Evolutionary conservation across 2,329 filamentous ascomycete genomes (phyloP).

Genomic region (Aureobasidium pullulans): DNA sequence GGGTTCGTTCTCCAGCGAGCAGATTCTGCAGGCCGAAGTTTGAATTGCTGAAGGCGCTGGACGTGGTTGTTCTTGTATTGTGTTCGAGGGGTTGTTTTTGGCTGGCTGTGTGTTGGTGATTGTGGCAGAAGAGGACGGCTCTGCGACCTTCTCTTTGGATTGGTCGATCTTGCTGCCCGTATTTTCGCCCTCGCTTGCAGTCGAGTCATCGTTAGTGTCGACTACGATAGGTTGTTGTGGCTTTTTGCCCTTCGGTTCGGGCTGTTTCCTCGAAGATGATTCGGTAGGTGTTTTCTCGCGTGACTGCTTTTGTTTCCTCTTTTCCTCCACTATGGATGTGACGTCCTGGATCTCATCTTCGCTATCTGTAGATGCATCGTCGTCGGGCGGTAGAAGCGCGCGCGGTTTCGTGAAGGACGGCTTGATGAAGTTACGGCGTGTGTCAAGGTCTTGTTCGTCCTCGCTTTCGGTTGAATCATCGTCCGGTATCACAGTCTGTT

Average conservation of each 20-base stretch:
- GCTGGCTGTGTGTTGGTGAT: slow-evolving; percentile 10
- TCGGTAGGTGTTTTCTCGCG: background rate
- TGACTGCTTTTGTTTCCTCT: background rate
- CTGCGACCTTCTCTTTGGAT: background rate
- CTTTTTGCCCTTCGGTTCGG: background rate
- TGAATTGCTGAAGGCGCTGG: background rate
- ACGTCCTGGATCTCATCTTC: slow-evolving; percentile 5
- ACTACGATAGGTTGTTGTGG: background rate
- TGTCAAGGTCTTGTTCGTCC: background rate
- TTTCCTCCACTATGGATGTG: background rate
- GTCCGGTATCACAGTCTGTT: background rate
- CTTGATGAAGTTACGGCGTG: background rate
- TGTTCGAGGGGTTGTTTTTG: background rate
- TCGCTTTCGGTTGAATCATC: background rate
- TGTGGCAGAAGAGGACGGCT: background rate
- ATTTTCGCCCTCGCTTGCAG: slow-evolving; percentile 14
- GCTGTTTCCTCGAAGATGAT: background rate
- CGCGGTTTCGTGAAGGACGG: background rate
- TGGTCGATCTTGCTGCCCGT: background rate
- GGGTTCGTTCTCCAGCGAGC: slow-evolving; percentile 57
- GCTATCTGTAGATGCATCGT: slow-evolving; percentile 5
- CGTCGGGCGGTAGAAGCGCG: background rate
- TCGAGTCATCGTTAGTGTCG: slow-evolving; percentile 15
- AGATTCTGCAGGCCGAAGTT: slow-evolving; percentile 48
- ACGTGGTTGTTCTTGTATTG: background rate